These are phyloP conservation scores for Neofusicoccum parvum DNA, from an alignment of 2,329 filamentous ascomycete species.

Conservation along the genomic window DNA sequence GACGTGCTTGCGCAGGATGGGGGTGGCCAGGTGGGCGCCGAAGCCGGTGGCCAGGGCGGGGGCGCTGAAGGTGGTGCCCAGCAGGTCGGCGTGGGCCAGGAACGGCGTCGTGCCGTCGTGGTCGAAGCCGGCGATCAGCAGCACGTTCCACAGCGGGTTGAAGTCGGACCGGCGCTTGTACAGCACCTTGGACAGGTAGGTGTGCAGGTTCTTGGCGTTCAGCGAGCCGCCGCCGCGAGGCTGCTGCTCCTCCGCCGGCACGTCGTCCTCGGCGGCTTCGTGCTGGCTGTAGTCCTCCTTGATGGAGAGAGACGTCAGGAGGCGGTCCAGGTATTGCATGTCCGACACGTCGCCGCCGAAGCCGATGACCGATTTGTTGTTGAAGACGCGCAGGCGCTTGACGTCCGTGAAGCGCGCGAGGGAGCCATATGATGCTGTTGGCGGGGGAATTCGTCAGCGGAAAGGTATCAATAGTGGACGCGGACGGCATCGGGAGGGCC, in stretches of 20 bases:
- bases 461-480: neutral
- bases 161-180: conserved; percentile 95
- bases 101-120: conserved; percentile 81
- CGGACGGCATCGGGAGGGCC: neutral
- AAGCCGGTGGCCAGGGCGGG: conserved; percentile 93
- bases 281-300: conserved; percentile 75
- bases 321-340: conserved; percentile 97
- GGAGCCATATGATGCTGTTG: conserved; percentile 92
- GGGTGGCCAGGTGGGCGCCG: conserved; percentile 88
- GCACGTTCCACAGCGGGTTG: conserved; percentile 95
- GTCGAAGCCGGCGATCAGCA: conserved; percentile 82
- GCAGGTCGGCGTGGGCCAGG: conserved; percentile 85
- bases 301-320: conserved; percentile 83
- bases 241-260: conserved; percentile 35
- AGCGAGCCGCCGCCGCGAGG: conserved; percentile 53
- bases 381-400: conserved; percentile 90
- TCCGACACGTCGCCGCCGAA: conserved; percentile 97
- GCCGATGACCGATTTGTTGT: conserved; percentile 79
- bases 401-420: conserved; percentile 93
- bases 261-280: conserved; percentile 36
- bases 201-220: conserved; percentile 92
- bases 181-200: conserved; percentile 92
- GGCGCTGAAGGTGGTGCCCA: conserved; percentile 87
- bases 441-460: neutral
- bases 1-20: conserved; percentile 80